Base-by-base conservation (phyloP, 352 stramenopile species). In the Globisporangium paroecandrum region DNA sequence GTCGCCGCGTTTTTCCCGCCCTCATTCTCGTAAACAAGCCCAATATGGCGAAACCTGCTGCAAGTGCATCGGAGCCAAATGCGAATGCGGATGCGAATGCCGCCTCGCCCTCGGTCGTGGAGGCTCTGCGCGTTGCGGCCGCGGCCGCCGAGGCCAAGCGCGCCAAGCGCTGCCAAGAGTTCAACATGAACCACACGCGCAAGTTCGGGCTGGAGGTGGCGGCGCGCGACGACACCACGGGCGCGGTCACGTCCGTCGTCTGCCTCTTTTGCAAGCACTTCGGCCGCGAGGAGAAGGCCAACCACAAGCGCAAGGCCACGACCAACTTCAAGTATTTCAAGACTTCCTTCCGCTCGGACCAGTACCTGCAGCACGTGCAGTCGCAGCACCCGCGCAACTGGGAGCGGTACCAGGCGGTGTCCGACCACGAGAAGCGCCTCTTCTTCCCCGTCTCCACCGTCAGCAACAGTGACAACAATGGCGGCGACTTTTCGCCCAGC, bases 291-390 rank as follows among this genome's bases (percentile, higher is more conserved):
- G 71, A 84, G 68, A 74, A 73, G n/a, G 65, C 71, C 4, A 77
- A 82, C 29, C 75, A 75, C n/a, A 82, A 89, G 70, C 81, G 81
- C 10, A 75, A 77, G 32, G 79, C 73, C 27, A 89, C 78, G 20
- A 79, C 76, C 63, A 91, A 89, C 59, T 64, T 87, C 70, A 89
- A 89, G 64, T 89, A 86, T 68, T 91, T 89, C 61, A 82, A 82
- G 29, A 73, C 75, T 49, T 75, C 74, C 7, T 91, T 89, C 66
- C 77, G 83, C 58, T 89, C 83, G 41, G 81, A 91, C 69, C 83
- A 89, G 74, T 91, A 89, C 72, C 47, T 85, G 68, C 83, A 91
- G 69, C 83, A 91, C 79, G 71, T 88, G 59, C 59, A 76, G n/a
- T 69, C 85, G 54, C 82, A 83, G 54, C 83, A 91, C 67, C 68